Evolutionary conservation across 2,329 filamentous ascomycete genomes (phyloP).

Genomic region (Lojkania enalia): DNA sequence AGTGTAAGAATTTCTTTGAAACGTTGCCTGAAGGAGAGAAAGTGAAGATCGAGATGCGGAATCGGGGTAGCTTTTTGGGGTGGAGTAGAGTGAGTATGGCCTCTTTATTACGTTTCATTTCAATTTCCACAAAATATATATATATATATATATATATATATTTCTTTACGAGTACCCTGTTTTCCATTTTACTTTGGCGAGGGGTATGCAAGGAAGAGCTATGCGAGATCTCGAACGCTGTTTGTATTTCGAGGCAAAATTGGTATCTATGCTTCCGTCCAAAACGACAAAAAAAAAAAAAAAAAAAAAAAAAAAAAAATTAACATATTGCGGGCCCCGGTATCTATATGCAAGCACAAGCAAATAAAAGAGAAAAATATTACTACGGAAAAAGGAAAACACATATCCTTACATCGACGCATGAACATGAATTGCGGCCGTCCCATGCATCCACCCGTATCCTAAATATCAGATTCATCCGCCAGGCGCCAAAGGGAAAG

Average conservation of each 20-base stretch:
- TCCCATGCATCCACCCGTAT: neutral
- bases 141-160: no score
- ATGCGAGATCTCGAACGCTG: no score
- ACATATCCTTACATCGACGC: no score
- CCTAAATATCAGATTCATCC: neutral
- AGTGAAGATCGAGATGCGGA: slow-evolving; percentile 60
- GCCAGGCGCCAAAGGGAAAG: neutral
- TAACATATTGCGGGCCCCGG: no score
- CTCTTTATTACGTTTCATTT: no score
- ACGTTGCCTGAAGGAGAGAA: slow-evolving; percentile 77
- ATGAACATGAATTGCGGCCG: neutral
- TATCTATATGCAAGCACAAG: neutral
- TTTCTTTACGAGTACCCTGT: no score
- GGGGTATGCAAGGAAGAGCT: no score
- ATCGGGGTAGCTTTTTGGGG: slow-evolving; percentile 52
- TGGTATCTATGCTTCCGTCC: neutral
- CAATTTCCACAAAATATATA: neutral
- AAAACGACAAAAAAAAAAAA: slow-evolving; percentile 1
- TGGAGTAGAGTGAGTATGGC: slow-evolving; percentile 52
- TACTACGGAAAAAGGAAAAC: neutral
- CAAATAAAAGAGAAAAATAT: neutral
- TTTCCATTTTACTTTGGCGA: no score
- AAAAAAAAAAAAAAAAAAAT: no score
- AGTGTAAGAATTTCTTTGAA: slow-evolving; percentile 73
- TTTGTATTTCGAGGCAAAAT: no score